Evolutionary conservation across 306 rosid species (phyloP), one percentile per base, ranked within the genome.

Genomic region (Trifolium subterraneum): DNA sequence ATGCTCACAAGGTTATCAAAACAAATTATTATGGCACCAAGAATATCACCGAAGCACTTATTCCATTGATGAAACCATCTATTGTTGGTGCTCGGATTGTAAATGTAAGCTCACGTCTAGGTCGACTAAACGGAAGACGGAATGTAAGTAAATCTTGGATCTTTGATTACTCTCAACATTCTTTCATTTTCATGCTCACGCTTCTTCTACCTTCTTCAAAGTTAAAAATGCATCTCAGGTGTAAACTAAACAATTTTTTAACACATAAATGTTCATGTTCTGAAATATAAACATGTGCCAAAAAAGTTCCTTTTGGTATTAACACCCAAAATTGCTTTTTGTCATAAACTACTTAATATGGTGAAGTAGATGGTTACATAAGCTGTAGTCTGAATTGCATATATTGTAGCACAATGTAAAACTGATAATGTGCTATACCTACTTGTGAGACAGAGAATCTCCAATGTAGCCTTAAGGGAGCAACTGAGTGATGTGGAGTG

Each of bases 91-190:
- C 83, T 68, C 68, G 76, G 4, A 68, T 80, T 59, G 76, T 80
- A 38, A 80, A 80, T 60, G 71, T 74, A 59, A 74, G 83, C 79
- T 80, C 83, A 7, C 83, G 79, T 18, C 79, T 80, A 72, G 98
- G 91, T 52, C 86, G 97, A 79, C 78, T 89, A 73, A 90, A 91
- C 61, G 97, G 98, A 69, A 88, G 87, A 80, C 83, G 96, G 10
- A 94, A 88, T 71, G 98, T 91, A 80, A 91, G 97, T 86, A 8
- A n/a, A n/a, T n/a, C n/a, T 29, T 29, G 4, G 6, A 29, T 29
- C 33, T 29, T 29, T 29, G 33, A 6, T 29, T 29, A 23, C 15
- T 72, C 39, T 68, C 70, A 61, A 44, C 48, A 48, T 36, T 71
- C 6, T 38, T 62, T 36, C 31, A n/a, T 33, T 27, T 69, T 62